These are phyloP conservation scores for Leccinum subspadiceum DNA, from an alignment of 1,284 basidiomycete species.

Conservation along the genomic window DNA sequence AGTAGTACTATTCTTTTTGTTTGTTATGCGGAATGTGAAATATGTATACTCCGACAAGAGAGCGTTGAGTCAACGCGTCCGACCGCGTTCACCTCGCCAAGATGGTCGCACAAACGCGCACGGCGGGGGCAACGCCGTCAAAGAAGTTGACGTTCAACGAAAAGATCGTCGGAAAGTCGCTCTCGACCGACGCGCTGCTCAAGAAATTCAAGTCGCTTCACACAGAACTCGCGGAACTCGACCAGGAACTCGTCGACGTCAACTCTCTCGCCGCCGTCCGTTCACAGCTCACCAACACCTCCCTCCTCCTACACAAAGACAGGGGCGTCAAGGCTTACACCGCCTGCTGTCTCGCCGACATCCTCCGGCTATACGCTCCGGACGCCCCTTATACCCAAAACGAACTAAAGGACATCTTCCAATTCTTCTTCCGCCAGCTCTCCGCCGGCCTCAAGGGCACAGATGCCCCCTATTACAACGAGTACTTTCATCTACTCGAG, in stretches of 20 bases:
- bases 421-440: slow-evolving; percentile 90
- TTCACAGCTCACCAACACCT: slow-evolving; percentile 78
- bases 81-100: slow-evolving; percentile 5
- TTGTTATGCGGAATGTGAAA: neutral
- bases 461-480: slow-evolving; percentile 75
- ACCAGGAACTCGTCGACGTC: slow-evolving; percentile 85
- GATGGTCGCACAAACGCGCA: slow-evolving; percentile 74
- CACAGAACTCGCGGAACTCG: slow-evolving; percentile 77
- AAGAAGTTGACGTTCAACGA: slow-evolving; percentile 76
- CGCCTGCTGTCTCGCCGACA: slow-evolving; percentile 93
- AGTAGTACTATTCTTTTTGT: no score
- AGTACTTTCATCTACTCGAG: slow-evolving; percentile 93
- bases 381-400: slow-evolving; percentile 91
- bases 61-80: neutral
- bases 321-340: slow-evolving; percentile 91
- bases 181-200: slow-evolving; percentile 73
- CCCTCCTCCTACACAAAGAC: slow-evolving; percentile 91
- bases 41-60: neutral
- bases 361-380: slow-evolving; percentile 92
- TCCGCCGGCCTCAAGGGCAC: slow-evolving; percentile 69
- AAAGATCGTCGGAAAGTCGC: slow-evolving; percentile 69
- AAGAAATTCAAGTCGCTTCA: slow-evolving; percentile 85
- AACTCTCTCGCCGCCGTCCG: slow-evolving; percentile 67
- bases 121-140: slow-evolving; percentile 45
- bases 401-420: slow-evolving; percentile 92